A percentile compares a stretch with the other conserved stretches of the same genome.
phyloP scores from a whole-genome alignment of 306 rosid genomes.

The Carpinus fangiana region DNA sequence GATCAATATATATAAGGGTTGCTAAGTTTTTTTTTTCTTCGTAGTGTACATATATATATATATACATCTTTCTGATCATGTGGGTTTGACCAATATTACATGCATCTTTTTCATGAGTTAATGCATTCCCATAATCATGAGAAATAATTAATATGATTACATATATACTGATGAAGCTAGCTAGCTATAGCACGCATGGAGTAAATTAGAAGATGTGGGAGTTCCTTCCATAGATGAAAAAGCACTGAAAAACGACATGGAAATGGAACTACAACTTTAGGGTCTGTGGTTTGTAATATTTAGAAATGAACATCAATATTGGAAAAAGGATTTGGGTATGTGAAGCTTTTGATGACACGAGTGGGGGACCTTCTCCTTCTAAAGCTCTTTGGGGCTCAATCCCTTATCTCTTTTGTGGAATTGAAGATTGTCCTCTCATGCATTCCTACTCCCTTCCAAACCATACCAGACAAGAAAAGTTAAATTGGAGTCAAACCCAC shows the following conservation, averaged over 20 bases:
- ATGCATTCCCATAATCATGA: neutral
- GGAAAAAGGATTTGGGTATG: constrained; percentile 46
- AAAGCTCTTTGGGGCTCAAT: constrained; percentile 36
- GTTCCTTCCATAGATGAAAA: constrained; percentile 36
- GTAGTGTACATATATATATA: too few species aligned
- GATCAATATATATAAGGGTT: neutral
- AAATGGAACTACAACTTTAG: constrained; percentile 47
- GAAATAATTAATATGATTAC: too few species aligned
- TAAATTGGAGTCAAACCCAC: constrained; percentile 6
- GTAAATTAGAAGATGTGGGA: neutral
- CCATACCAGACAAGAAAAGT: constrained; percentile 21
- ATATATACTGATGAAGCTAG: too few species aligned
- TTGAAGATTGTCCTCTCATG: constrained; percentile 44
- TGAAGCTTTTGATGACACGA: constrained; percentile 52
- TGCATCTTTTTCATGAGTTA: neutral
- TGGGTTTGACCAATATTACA: neutral
- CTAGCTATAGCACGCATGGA: too few species aligned
- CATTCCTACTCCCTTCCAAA: constrained; percentile 23
- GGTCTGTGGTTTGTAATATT: constrained; percentile 64
- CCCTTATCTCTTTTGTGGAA: constrained; percentile 50
- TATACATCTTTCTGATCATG: too few species aligned
- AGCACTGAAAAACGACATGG: constrained; percentile 49
- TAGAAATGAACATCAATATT: constrained; percentile 53
- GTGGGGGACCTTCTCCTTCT: constrained; percentile 72
- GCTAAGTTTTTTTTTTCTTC: neutral